Conservation (phyloP, 352 stramenopile genomes). For the Phytophthora melonis region DNA sequence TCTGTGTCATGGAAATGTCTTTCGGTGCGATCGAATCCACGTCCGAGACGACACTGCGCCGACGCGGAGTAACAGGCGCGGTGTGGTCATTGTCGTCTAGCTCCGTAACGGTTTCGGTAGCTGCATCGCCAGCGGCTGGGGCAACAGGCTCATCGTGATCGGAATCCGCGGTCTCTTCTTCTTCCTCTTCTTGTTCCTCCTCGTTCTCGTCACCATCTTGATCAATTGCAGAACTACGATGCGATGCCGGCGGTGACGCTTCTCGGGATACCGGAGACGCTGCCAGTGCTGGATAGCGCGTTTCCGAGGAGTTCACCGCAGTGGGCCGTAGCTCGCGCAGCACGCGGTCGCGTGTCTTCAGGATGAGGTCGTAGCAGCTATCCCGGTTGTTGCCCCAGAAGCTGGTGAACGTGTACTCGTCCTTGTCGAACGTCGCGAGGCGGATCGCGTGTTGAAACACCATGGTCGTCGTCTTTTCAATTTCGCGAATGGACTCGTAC, state of each 20-base stretch:
- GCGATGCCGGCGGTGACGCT: slow-evolving; percentile 8
- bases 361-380: slow-evolving; percentile 80
- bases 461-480: slow-evolving; percentile 87
- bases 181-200: slow-evolving; percentile 2
- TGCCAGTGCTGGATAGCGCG: slow-evolving; percentile 17
- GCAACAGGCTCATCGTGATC: slow-evolving; percentile 3
- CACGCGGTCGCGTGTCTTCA: slow-evolving; percentile 67
- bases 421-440: slow-evolving; percentile 67
- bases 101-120: slow-evolving; percentile 6
- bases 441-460: slow-evolving; percentile 84
- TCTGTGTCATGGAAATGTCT: slow-evolving; percentile 79
- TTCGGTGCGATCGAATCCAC: slow-evolving; percentile 65
- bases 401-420: slow-evolving; percentile 88
- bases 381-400: slow-evolving; percentile 89
- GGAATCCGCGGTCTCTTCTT: slow-evolving; percentile 11
- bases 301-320: slow-evolving; percentile 20
- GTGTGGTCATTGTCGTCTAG: slow-evolving; percentile 23
- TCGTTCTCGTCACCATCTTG: slow-evolving; percentile 20
- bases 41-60: slow-evolving; percentile 67
- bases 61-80: slow-evolving; percentile 22
- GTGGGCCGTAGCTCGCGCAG: slow-evolving; percentile 41
- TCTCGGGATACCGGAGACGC: slow-evolving; percentile 25
- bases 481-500: slow-evolving; percentile 83
- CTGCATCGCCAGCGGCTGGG: not conserved
- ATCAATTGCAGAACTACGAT: slow-evolving; percentile 10